Conservation (phyloP, 2,329 filamentous ascomycete species). For the Basipetospora sp. region DNA sequence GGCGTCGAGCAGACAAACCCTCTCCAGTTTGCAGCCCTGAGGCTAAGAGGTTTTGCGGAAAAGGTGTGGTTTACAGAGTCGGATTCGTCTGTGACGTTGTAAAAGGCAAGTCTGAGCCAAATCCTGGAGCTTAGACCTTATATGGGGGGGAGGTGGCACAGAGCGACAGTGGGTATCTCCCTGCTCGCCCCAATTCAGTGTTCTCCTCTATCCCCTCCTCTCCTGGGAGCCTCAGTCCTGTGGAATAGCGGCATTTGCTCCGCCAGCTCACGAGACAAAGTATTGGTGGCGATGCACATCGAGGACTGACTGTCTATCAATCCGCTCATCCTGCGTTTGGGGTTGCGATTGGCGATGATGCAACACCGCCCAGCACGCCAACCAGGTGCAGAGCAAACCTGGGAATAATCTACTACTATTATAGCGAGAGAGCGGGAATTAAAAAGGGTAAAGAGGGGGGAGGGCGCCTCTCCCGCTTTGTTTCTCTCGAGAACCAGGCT, state of each 20-base stretch:
- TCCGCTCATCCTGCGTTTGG: slow-evolving; percentile 3
- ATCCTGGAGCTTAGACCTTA: neutral
- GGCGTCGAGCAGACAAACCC: slow-evolving; percentile 6
- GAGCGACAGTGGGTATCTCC: too few relatives aligned
- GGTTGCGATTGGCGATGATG: neutral
- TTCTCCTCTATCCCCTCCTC: too few relatives aligned
- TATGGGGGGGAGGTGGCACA: too few relatives aligned
- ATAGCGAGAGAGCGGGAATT: neutral
- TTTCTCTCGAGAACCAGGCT: slow-evolving; percentile 2
- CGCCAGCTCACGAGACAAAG: too few relatives aligned
- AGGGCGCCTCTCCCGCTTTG: neutral
- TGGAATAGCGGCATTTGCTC: too few relatives aligned
- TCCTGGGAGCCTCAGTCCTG: too few relatives aligned
- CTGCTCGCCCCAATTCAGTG: too few relatives aligned
- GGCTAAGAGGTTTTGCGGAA: neutral
- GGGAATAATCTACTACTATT: too few relatives aligned
- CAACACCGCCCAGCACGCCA: too few relatives aligned
- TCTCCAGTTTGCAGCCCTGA: neutral
- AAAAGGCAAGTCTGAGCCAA: slow-evolving; percentile 54
- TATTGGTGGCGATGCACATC: slow-evolving; percentile 2
- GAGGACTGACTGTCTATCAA: slow-evolving; percentile 1
- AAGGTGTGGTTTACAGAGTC: slow-evolving; percentile 10
- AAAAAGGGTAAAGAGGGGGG: neutral
- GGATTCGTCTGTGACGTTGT: slow-evolving; percentile 32
- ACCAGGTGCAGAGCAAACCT: neutral